Evolutionary conservation across 208 protist genomes (phyloP).

Genomic region (Trypanosoma conorhini): DNA sequence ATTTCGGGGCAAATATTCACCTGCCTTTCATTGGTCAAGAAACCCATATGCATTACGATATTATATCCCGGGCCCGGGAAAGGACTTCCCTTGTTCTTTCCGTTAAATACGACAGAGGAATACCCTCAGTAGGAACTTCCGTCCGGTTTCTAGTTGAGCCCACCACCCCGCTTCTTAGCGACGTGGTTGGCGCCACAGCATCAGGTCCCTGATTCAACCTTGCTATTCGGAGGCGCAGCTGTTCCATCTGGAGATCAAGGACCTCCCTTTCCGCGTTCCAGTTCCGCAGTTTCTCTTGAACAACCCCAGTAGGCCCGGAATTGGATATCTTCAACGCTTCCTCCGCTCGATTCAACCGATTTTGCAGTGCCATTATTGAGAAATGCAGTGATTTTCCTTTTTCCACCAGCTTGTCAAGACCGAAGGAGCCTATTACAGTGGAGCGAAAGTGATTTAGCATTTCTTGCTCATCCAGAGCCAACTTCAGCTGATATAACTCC

Average conservation of each 20-base stretch:
- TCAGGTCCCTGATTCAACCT: constrained; percentile 14
- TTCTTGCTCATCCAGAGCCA: constrained; percentile 2
- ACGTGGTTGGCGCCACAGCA: not conserved
- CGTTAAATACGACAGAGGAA: constrained; percentile 5
- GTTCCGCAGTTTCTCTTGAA: constrained; percentile 11
- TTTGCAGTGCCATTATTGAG: constrained; percentile 20
- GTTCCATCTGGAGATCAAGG: constrained; percentile 20
- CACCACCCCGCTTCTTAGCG: not conserved
- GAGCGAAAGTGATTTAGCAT: constrained; percentile 6
- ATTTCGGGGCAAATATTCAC: not conserved
- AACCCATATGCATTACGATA: constrained; percentile 5
- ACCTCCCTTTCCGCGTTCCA: constrained; percentile 18
- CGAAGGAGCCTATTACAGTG: constrained; percentile 10
- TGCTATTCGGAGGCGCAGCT: constrained; percentile 16
- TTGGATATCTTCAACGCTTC: constrained; percentile 7
- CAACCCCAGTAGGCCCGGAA: not conserved
- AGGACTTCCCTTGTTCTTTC: constrained; percentile 16
- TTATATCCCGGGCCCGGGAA: constrained; percentile 11
- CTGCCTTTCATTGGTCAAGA: not conserved
- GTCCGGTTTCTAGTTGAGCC: not conserved
- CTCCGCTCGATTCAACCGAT: constrained; percentile 9
- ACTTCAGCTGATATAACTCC: constrained; percentile 4
- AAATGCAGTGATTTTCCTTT: constrained; percentile 9
- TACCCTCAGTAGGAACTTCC: constrained; percentile 2
- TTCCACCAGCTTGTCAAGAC: constrained; percentile 6